Conservation (phyloP, 2,329 filamentous ascomycete species). For the Cadophora malorum region DNA sequence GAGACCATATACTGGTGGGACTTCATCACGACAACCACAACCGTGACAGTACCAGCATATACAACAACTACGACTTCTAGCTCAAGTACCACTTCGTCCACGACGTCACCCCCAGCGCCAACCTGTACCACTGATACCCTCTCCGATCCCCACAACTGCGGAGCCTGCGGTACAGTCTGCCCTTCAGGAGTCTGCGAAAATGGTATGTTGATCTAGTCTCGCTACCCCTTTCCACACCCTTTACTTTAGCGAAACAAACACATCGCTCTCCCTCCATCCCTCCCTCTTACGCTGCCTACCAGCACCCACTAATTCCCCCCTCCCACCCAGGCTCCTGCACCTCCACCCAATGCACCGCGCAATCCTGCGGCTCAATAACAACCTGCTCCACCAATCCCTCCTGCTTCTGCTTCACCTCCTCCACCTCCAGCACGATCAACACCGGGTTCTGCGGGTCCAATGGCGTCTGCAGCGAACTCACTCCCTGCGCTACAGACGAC, state of each 20-base stretch:
- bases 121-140: constrained; percentile 8
- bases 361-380: constrained; percentile 32
- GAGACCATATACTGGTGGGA: constrained; percentile 25
- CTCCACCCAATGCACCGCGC: constrained; percentile 18
- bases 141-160: constrained; percentile 20
- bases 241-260: neutral
- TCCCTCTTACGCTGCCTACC: too few species aligned
- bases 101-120: constrained; percentile 15
- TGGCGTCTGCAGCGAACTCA: constrained; percentile 30
- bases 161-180: constrained; percentile 19
- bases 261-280: neutral
- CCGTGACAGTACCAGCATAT: constrained; percentile 28
- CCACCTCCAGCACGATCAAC: constrained; percentile 1
- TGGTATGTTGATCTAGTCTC: neutral
- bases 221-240: neutral
- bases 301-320: neutral
- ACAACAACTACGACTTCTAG: neutral
- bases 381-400: constrained; percentile 27
- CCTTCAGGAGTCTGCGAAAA: constrained; percentile 16
- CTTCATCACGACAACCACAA: constrained; percentile 15
- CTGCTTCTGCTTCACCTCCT: constrained; percentile 38
- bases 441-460: constrained; percentile 38
- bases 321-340: constrained; percentile 24
- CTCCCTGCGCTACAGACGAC: constrained; percentile 30
- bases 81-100: constrained; percentile 3